Evolutionary conservation across 31 red algal genomes (phyloP).

Genomic region (Porphyra umbilicalis): DNA sequence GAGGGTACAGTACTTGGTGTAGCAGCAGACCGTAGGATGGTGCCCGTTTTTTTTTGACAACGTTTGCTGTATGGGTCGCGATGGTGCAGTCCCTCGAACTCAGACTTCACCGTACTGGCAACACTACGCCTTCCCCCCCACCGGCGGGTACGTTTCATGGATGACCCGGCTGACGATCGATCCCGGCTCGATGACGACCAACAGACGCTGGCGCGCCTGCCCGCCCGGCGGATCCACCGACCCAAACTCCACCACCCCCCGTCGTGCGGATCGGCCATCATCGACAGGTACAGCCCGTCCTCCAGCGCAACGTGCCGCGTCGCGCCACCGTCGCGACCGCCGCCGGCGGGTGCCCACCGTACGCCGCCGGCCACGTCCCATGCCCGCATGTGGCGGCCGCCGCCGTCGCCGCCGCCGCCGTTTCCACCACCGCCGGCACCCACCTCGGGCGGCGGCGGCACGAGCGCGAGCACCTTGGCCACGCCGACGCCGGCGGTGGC

Average conservation of each 20-base stretch:
- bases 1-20: too few species aligned
- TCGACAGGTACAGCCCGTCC: not conserved
- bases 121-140: not conserved
- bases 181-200: not conserved
- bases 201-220: not conserved
- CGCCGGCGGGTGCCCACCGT: not conserved
- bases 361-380: not conserved
- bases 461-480: not conserved
- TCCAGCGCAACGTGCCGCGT: not conserved
- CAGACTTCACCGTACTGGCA: too few species aligned
- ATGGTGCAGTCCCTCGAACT: too few species aligned
- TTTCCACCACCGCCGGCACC: not conserved
- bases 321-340: not conserved
- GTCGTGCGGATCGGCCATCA: not conserved
- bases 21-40: too few species aligned
- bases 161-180: not conserved
- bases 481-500: not conserved
- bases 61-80: too few species aligned
- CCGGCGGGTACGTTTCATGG: not conserved
- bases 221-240: not conserved
- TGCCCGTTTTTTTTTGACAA: too few species aligned
- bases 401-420: not conserved
- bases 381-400: not conserved
- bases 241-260: not conserved
- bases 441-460: not conserved